Base-by-base conservation (phyloP, 2,329 filamentous ascomycete species). In the Cercospora citrullina region DNA sequence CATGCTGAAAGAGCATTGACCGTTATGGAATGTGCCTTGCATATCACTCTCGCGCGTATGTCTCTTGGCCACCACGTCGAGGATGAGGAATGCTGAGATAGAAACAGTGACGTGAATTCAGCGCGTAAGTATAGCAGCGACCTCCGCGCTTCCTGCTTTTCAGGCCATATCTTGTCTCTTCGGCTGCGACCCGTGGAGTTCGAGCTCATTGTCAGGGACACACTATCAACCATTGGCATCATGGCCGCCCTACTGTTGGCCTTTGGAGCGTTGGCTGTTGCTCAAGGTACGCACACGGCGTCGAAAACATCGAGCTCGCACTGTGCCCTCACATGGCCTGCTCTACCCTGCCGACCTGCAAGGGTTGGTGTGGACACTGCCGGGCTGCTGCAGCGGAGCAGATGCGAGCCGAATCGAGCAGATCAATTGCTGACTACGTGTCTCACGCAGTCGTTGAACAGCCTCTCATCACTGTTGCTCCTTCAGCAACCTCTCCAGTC, bases 21-120 rank as follows among this genome's bases (percentile, higher is more conserved):
- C 23, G 36, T 62, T 10, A 62, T 42, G 42, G 60, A 62, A 62
- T 62, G 60, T 62, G 60, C 60, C 60, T 51, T 51, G 60, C 60
- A 62, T 62, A 45, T 45, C 28, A 16, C 8, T 28, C 21, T 23
- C n/a, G 2, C 53, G n/a, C 53, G n/a, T n/a, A n/a, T 23, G 53
- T 16, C 53, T 12, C 26, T 58, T 31, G 26, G 53, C 53, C 53
- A 33, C 51, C 8, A 28, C n/a, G n/a, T 58, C 21, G 53, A 57
- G 1, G 53, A 31, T 28, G 36, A 48, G 60, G 60, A 62, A 62
- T 62, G 60, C 60, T 62, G 36, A 28, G n/a, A 26, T n/a, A 62
- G 60, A 62, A 62, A 62, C 60, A 62, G 51, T 62, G 60, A 51
- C 60, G 60, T 42, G 16, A 14, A 30, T 36, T n/a, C 23, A 23